phyloP scores from a whole-genome alignment of 106 monocot species.

The Chionographis japonica region DNA sequence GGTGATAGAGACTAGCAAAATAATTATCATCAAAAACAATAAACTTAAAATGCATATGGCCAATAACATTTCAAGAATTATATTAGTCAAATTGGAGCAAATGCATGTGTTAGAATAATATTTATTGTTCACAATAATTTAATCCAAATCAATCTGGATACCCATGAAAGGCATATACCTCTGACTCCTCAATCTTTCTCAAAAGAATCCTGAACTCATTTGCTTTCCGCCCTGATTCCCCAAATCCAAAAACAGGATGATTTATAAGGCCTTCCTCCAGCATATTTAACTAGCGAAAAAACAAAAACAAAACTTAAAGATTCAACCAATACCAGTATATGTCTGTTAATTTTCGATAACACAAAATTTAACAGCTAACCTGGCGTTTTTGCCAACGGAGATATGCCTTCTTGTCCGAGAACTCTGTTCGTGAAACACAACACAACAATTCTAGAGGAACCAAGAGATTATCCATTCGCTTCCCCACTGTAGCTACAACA shows the following conservation, averaged over 20 bases:
- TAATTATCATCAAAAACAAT: constrained; percentile 5
- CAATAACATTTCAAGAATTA: too few relatives aligned
- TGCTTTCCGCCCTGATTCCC: constrained; percentile 73
- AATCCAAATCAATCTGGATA: not conserved
- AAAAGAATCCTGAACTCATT: constrained; percentile 75
- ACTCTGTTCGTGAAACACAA: constrained; percentile 84
- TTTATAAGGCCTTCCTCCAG: constrained; percentile 93
- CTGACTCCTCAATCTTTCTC: constrained; percentile 90
- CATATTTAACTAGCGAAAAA: constrained; percentile 65
- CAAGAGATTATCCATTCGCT: constrained; percentile 95
- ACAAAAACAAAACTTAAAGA: not conserved
- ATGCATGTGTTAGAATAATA: too few relatives aligned
- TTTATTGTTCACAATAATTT: not conserved
- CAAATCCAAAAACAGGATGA: constrained; percentile 86
- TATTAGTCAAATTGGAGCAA: too few relatives aligned
- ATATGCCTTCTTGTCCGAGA: constrained; percentile 92
- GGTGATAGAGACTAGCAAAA: constrained; percentile 66
- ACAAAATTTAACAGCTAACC: constrained; percentile 25
- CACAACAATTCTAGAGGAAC: constrained; percentile 80
- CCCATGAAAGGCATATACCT: constrained; percentile 42
- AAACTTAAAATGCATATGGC: not conserved
- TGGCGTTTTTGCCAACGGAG: constrained; percentile 96
- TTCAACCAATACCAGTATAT: not conserved
- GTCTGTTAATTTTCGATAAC: not conserved
- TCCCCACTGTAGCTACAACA: constrained; percentile 76